A percentile compares a stretch with the other conserved stretches of the same genome.
These are phyloP conservation scores for Cytospora schulzeri DNA, from an alignment of 2,329 filamentous ascomycete species.

Conservation along the genomic window DNA sequence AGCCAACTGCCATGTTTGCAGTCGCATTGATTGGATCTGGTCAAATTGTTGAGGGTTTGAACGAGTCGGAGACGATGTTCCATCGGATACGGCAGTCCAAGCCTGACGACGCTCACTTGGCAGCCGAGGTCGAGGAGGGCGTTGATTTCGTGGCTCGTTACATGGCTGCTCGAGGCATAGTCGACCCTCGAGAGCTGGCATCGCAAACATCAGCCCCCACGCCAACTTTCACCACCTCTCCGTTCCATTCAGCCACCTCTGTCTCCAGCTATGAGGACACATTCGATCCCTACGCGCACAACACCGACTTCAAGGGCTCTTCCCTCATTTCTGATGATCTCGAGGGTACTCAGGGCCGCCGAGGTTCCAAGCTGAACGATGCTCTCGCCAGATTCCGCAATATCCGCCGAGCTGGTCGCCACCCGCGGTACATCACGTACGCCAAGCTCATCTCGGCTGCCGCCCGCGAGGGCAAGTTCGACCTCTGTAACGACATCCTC, in stretches of 20 bases:
- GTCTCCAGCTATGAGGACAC: slow-evolving; percentile 73
- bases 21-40: slow-evolving; percentile 85
- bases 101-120: slow-evolving; percentile 56
- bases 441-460: slow-evolving; percentile 92
- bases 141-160: slow-evolving; percentile 67
- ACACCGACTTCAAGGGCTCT: slow-evolving; percentile 91
- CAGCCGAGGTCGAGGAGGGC: slow-evolving; percentile 85
- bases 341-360: slow-evolving; percentile 75
- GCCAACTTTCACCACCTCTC: slow-evolving; percentile 53
- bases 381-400: slow-evolving; percentile 84
- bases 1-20: slow-evolving; percentile 88
- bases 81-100: slow-evolving; percentile 71
- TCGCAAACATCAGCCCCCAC: slow-evolving; percentile 48
- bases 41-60: slow-evolving; percentile 78
- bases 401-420: slow-evolving; percentile 87
- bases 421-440: slow-evolving; percentile 94
- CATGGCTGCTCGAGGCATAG: slow-evolving; percentile 58
- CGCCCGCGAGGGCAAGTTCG: slow-evolving; percentile 80
- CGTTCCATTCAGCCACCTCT: slow-evolving; percentile 57
- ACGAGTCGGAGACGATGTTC: slow-evolving; percentile 84
- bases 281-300: slow-evolving; percentile 88
- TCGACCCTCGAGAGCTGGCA: slow-evolving; percentile 56
- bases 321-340: slow-evolving; percentile 87
- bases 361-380: slow-evolving; percentile 74
- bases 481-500: slow-evolving; percentile 82